These are phyloP conservation scores for Scorias spongiosa DNA, from an alignment of 2,329 filamentous ascomycete species.

Conservation along the genomic window DNA sequence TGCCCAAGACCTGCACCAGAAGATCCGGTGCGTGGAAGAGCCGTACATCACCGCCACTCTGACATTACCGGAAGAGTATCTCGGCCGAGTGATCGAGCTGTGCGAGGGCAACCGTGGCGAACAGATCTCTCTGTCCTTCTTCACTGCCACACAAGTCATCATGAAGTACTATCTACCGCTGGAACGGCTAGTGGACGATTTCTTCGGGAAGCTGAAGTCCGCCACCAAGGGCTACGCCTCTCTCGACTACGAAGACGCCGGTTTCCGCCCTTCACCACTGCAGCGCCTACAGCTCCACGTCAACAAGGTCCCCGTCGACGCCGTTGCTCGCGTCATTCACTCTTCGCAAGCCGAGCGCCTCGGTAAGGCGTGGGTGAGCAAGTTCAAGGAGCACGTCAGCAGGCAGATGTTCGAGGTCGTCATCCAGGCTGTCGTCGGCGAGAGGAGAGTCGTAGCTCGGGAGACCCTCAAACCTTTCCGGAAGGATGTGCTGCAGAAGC, in stretches of 20 bases:
- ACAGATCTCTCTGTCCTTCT: conserved; percentile 79
- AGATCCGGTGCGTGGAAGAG: conserved; percentile 49
- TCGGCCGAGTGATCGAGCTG: conserved; percentile 86
- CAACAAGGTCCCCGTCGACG: conserved; percentile 86
- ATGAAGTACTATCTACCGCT: conserved; percentile 82
- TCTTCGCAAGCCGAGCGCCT: conserved; percentile 64
- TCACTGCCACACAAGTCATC: conserved; percentile 83
- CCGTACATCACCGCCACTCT: conserved; percentile 71
- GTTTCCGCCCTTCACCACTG: conserved; percentile 65
- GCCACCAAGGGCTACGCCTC: conserved; percentile 90
- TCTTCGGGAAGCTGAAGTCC: conserved; percentile 93
- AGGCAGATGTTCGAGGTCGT: conserved; percentile 94
- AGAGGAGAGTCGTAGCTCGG: conserved; percentile 67
- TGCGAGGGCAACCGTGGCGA: conserved; percentile 81
- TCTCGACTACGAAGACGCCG: conserved; percentile 91
- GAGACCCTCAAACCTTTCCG: conserved; percentile 94
- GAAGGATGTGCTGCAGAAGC: conserved; percentile 84
- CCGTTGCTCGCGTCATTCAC: conserved; percentile 82
- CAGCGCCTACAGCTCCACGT: conserved; percentile 86
- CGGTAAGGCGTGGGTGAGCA: conserved; percentile 76
- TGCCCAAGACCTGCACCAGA: conserved; percentile 39
- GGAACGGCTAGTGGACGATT: conserved; percentile 82
- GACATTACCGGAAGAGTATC: conserved; percentile 83
- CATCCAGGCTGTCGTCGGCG: conserved; percentile 71
- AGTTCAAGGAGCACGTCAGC: conserved; percentile 94